Percentiles rank a stretch among this genome's conserved stretches.
Conservation (phyloP, 306 rosid genomes). For the peach (Prunus persica) region Prunus_persica_NCBIv2 NC_034009.1:5168001-5168500, state of each 20-base stretch:
- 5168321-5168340: conserved; percentile 52
- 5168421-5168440: conserved; percentile 39
- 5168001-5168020: conserved; percentile 66
- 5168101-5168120: conserved; percentile 1
- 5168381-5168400: conserved; percentile 70
- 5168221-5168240: conserved; percentile 36
- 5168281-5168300: conserved; percentile 75
- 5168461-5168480: not conserved
- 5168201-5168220: conserved; percentile 18
- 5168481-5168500: not conserved
- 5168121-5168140: conserved; percentile 16
- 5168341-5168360: conserved; percentile 92
- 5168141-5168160: conserved; percentile 61
- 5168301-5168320: conserved; percentile 78
- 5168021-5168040: conserved; percentile 91
- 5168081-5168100: not conserved
- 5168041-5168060: conserved; percentile 18
- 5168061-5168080: not conserved
- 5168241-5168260: conserved; percentile 5
- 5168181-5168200: conserved; percentile 83
- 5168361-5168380: conserved; percentile 79
- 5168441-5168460: not conserved
- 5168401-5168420: conserved; percentile 96
- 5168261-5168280: not conserved
- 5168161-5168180: conserved; percentile 54